Evolutionary conservation across 2,329 filamentous ascomycete species (phyloP), one percentile per base, ranked within the genome.

Genomic region (Penicillium frequentans): DNA sequence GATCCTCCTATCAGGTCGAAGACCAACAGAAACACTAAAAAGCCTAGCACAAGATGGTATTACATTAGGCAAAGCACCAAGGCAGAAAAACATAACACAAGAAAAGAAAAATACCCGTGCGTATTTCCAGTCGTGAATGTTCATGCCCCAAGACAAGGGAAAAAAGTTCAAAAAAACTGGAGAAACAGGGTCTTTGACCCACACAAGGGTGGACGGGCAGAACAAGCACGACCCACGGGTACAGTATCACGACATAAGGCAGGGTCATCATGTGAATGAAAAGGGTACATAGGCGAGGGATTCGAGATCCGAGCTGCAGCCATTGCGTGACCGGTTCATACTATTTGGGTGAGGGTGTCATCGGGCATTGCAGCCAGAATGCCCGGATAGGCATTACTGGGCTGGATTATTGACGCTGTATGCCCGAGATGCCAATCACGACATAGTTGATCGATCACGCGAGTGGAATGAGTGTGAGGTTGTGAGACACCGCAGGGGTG

Each of bases 11-110:
- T 45, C 26, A 51, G 27, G 29, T 21, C 35, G 51, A 57, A 42
- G 23, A 47, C 35, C 44, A 27, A 49, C 27, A 59, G 47, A 9
- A 53, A 46, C 35, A 50, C 47, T 46, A 54, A 61, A 55, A 51
- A 61, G 55, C 49, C 44, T 54, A 59, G 56, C 63, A 58, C 57
- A 59, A 63, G 53, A 67, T 67, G 64, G 63, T 67, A 67, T 66
- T 65, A 67, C 63, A 67, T 65, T 60, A 60, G 57, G 53, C 59
- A 47, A 49, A 52, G 57, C 27, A 44, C 29, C 21, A 39, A 44
- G 21, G 37, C 42, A 47, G n/a, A 52, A 37, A 53, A 49, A 45
- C 39, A 31, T 52, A 52, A 46, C 35, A 42, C 16, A 44, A 48
- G 49, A 46, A 23, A 29, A 29, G 35, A 42, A 48, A 45, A 48